Evolutionary conservation across 1,284 basidiomycete species (phyloP), one percentile per base, ranked within the genome.

Genomic region (Termitomyces sp.): DNA sequence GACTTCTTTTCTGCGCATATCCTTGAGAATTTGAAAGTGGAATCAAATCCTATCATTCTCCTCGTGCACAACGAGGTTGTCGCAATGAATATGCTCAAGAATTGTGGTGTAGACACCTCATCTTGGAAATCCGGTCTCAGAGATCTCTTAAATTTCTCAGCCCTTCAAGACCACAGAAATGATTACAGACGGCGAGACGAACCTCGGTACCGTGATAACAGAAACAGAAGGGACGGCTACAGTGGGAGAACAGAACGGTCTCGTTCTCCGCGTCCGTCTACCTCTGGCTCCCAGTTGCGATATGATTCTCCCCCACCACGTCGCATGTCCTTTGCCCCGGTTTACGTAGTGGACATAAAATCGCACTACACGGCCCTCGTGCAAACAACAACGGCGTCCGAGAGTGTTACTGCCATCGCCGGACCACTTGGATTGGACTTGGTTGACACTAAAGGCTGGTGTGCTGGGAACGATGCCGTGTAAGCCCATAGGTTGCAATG

Each of bases 391-490:
- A 40, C 64, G n/a, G 61, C 55, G 0, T 56, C 64, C 1, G 65
- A 63, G 17, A 58, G 51, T 39, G 54, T 71, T 8, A 53, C 55
- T 1, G 56, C 60, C 4, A 66, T 73, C 2, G 64, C 65, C 6
- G 56, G 62, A 12, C 58, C 60, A 1, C 57, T 70, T 15, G 57
- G 59, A 10, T n/a, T 58, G 21, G 50, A 50, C 12, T 42, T 63
- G 9, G 31, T 63, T 31, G 44, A 62, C 12, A 55, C 56, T 6
- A 57, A 63, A 30, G 66, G 68, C 3, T 70, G 67, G 67, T 73
- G 71, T 62, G 73, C 73, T 24, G 74, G 73, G 1, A 73, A 74
- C 34, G 73, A 75, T 62, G 66, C 68, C 15, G 64, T 60, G 71
- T 72, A 57, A 57, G 68, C 60, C 12, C 4, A 5, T 21, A 19